Evolutionary conservation across 768 basidiomycete species (phyloP).

Genomic region (Boletus insuetus): DNA sequence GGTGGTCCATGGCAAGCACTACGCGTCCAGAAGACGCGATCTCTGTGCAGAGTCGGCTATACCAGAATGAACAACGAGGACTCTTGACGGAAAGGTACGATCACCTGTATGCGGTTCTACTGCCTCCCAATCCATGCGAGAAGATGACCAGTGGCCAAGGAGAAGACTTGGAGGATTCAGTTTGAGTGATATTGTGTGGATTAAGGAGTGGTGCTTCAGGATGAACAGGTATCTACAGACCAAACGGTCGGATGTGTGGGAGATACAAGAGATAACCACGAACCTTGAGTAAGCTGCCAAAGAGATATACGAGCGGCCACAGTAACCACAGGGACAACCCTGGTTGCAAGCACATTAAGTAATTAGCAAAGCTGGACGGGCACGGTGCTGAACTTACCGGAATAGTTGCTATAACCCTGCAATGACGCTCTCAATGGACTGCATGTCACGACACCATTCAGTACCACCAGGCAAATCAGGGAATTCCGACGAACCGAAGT

Average conservation of each 20-base stretch:
- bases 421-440: conserved; percentile 45
- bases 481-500: conserved; percentile 41
- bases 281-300: conserved; percentile 49
- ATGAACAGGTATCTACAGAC: conserved; percentile 53
- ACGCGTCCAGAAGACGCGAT: conserved; percentile 78
- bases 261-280: background rate
- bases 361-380: background rate
- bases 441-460: background rate
- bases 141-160: conserved; percentile 82
- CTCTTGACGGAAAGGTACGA: background rate
- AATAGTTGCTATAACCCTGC: conserved; percentile 48
- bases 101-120: conserved; percentile 66
- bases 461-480: background rate
- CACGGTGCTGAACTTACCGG: conserved; percentile 33
- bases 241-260: background rate
- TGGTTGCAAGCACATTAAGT: background rate
- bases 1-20: conserved; percentile 80
- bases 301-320: conserved; percentile 51
- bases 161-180: conserved; percentile 13
- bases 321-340: conserved; percentile 29
- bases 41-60: conserved; percentile 65
- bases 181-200: conserved; percentile 1
- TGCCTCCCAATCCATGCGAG: conserved; percentile 81
- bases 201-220: conserved; percentile 52
- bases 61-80: background rate